These are phyloP conservation scores for Ramalina intermedia DNA, from an alignment of 495 filamentous ascomycete species.

Conservation along the genomic window DNA sequence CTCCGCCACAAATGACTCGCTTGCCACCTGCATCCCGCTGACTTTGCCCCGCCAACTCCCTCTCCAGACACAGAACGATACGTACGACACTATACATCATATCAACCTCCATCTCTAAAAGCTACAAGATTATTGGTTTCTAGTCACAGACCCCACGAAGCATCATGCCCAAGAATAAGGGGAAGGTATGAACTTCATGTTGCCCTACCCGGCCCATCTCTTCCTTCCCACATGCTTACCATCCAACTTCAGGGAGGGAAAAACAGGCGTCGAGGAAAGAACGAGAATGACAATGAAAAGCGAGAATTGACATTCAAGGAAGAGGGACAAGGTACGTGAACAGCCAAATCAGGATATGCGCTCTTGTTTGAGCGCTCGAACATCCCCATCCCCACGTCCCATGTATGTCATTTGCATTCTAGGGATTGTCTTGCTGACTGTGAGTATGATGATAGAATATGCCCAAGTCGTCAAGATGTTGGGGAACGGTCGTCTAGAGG, in stretches of 20 bases:
- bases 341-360: background rate
- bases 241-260: conserved; percentile 69
- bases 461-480: conserved; percentile 98
- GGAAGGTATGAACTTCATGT: conserved; percentile 55
- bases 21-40: background rate
- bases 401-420: no score
- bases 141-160: conserved; percentile 7
- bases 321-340: conserved; percentile 67
- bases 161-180: conserved; percentile 96
- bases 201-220: conserved; percentile 6
- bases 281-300: conserved; percentile 99
- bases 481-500: conserved; percentile 92
- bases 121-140: background rate
- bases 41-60: background rate
- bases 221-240: background rate
- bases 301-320: conserved; percentile 98
- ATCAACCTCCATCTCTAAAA: background rate
- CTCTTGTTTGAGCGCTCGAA: background rate
- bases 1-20: background rate
- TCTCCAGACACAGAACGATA: background rate
- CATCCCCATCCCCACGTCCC: no score
- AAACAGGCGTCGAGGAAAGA: conserved; percentile 97
- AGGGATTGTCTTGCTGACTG: no score
- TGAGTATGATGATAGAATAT: conserved; percentile 50
- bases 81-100: background rate